Conservation (phyloP, 2,329 filamentous ascomycete genomes). For the Phaeosphaeria sp. region DNA sequence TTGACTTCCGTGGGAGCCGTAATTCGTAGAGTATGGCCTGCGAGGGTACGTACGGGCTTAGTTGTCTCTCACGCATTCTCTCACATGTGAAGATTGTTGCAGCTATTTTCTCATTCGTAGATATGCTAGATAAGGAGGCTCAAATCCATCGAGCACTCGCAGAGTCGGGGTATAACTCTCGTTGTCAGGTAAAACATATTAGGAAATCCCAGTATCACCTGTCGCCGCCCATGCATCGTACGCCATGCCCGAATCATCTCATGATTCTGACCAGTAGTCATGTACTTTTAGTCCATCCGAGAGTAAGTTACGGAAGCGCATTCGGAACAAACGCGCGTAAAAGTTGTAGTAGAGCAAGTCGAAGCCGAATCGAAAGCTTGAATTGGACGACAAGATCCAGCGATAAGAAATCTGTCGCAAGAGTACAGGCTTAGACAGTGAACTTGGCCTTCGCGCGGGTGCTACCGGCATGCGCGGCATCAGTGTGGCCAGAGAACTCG, state of each 20-base stretch:
- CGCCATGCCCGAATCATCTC: conserved; percentile 47
- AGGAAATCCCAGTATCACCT: conserved; percentile 39
- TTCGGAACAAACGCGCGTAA: conserved; percentile 11
- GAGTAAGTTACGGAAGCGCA: conserved; percentile 27
- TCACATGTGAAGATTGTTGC: conserved; percentile 1
- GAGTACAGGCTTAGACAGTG: conserved; percentile 66
- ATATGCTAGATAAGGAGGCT: conserved; percentile 36
- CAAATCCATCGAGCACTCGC: conserved; percentile 33
- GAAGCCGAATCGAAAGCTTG: background rate
- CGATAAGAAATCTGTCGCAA: conserved; percentile 4
- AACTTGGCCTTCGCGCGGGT: conserved; percentile 96
- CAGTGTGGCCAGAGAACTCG: conserved; percentile 97
- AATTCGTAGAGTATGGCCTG: background rate
- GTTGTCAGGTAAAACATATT: conserved; percentile 34
- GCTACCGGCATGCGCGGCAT: conserved; percentile 90
- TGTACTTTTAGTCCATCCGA: conserved; percentile 35
- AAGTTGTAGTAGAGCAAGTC: background rate
- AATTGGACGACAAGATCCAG: conserved; percentile 1
- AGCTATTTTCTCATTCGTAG: conserved; percentile 26
- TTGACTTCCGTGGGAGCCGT: background rate
- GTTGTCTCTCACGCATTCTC: background rate
- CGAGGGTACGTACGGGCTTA: background rate
- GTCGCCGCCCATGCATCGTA: conserved; percentile 45
- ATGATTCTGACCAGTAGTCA: conserved; percentile 32
- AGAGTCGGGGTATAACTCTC: conserved; percentile 33